phyloP scores from a whole-genome alignment of 139 green algal genomes.

The Deuterostichococcus epilithicus region DNA sequence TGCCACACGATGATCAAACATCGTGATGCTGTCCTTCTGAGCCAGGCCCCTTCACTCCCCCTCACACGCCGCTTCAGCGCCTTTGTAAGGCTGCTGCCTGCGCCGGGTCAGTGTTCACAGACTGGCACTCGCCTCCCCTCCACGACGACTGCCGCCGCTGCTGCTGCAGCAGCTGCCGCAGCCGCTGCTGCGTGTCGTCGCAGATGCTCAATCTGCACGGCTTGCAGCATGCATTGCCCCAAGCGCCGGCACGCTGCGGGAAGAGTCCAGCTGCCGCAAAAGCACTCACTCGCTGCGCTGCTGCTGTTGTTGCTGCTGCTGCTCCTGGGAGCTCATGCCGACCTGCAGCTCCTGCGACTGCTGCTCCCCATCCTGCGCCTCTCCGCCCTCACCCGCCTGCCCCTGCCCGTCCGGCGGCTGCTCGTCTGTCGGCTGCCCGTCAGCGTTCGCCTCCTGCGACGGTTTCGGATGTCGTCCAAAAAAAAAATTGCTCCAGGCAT shows the following conservation, averaged over 20 bases:
- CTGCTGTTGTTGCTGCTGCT: slow-evolving; percentile 19
- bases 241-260: neutral
- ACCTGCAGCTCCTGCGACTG: slow-evolving; percentile 18
- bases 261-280: neutral
- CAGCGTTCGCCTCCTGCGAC: slow-evolving; percentile 20
- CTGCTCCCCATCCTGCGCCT: slow-evolving; percentile 12
- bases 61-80: slow-evolving; percentile 6
- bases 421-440: slow-evolving; percentile 20
- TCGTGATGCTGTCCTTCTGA: too few relatives aligned
- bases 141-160: neutral
- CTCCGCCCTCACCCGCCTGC: slow-evolving; percentile 10
- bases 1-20: too few relatives aligned
- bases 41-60: neutral
- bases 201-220: neutral
- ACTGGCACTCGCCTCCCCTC: too few relatives aligned
- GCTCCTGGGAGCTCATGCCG: slow-evolving; percentile 21
- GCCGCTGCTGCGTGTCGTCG: neutral
- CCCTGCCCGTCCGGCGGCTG: slow-evolving; percentile 24
- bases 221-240: neutral
- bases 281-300: neutral
- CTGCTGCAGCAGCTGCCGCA: slow-evolving; percentile 32
- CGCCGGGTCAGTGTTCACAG: too few relatives aligned
- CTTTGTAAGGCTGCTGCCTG: neutral
- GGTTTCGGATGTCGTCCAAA: too few relatives aligned
- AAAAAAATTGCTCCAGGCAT: too few relatives aligned